A percentile compares a stretch with the other conserved stretches of the same genome.
phyloP scores from a whole-genome alignment of 2,329 filamentous ascomycete species.

The Biscogniauxia sp. region DNA sequence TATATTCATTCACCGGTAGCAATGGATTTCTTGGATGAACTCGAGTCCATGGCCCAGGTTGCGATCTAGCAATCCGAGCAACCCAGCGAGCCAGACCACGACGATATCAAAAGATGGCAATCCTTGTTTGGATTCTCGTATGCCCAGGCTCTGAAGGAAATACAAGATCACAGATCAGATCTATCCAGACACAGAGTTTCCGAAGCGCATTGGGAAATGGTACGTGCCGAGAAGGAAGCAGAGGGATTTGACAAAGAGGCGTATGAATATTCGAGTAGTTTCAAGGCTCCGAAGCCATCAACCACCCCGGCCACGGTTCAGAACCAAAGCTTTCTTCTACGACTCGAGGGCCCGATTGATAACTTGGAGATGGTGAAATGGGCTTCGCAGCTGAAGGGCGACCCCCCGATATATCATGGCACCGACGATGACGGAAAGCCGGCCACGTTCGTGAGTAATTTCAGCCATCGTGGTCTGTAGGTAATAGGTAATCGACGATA shows the following conservation, averaged over 20 bases:
- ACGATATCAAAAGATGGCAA: conserved; percentile 13
- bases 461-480: too few species aligned
- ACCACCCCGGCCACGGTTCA: not conserved
- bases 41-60: conserved; percentile 13
- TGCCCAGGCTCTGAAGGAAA: conserved; percentile 6
- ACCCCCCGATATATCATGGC: not conserved
- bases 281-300: not conserved
- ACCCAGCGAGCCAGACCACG: conserved; percentile 1
- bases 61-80: conserved; percentile 4
- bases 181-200: conserved; percentile 5
- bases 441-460: not conserved
- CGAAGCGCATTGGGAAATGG: conserved; percentile 12
- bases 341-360: not conserved
- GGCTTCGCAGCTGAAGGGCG: not conserved
- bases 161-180: conserved; percentile 8
- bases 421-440: conserved; percentile 5
- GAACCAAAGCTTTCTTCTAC: not conserved
- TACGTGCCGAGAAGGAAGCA: conserved; percentile 8
- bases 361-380: not conserved
- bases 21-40: conserved; percentile 9
- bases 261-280: conserved; percentile 12
- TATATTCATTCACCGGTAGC: conserved; percentile 9
- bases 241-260: conserved; percentile 15
- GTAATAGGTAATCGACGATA: not conserved
- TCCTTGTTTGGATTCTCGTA: conserved; percentile 12